These are phyloP conservation scores for Teunomyces panamensis DNA, from an alignment of 805 yeast genomes.

Conservation along the genomic window DNA sequence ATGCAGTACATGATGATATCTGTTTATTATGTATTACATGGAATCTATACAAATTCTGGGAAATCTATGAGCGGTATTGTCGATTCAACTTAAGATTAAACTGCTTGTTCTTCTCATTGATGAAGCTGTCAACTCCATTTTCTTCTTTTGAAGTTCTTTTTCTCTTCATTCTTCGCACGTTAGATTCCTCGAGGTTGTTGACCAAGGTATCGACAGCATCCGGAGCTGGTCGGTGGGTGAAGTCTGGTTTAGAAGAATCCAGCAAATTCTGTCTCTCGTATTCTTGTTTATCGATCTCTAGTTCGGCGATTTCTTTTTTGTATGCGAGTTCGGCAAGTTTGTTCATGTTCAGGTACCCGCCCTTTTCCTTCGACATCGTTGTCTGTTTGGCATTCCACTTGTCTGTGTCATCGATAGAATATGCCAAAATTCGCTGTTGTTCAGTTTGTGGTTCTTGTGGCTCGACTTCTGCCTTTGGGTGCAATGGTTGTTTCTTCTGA, in stretches of 20 bases:
- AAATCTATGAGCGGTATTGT: conserved; percentile 33
- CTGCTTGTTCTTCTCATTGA: conserved; percentile 71
- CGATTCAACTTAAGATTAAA: conserved; percentile 68
- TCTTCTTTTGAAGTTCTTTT: conserved; percentile 33
- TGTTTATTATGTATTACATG: neutral
- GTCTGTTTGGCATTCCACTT: conserved; percentile 51
- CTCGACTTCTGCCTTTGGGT: conserved; percentile 28
- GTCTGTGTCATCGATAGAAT: conserved; percentile 61
- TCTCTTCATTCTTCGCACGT: conserved; percentile 34
- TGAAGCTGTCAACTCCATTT: conserved; percentile 40
- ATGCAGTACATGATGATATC: neutral
- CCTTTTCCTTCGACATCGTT: conserved; percentile 10
- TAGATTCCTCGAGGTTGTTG: conserved; percentile 28
- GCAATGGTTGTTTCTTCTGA: conserved; percentile 21
- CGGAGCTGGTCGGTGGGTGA: conserved; percentile 33
- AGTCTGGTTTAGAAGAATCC: conserved; percentile 9
- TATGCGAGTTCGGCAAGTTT: conserved; percentile 63
- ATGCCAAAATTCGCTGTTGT: conserved; percentile 11
- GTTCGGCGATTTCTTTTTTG: conserved; percentile 44
- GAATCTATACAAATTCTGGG: neutral
- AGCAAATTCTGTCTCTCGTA: conserved; percentile 37
- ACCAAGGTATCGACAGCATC: conserved; percentile 27
- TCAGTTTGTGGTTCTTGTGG: conserved; percentile 1
- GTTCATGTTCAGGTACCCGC: conserved; percentile 48
- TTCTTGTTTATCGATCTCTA: conserved; percentile 37